Conservation (phyloP, 306 rosid species). For the Gillenia trifoliata region DNA sequence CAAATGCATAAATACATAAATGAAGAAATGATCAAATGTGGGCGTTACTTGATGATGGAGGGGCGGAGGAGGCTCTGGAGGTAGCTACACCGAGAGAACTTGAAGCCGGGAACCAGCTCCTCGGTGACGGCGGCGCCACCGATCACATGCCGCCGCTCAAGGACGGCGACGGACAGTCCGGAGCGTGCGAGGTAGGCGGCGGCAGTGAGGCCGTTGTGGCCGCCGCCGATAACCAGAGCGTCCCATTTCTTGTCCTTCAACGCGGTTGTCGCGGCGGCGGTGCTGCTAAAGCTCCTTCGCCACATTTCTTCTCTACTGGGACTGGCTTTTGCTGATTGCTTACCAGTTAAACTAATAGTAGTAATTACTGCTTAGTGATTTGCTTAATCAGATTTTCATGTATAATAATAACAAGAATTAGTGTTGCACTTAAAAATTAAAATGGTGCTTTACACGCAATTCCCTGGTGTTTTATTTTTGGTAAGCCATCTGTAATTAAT, state of each 20-base stretch:
- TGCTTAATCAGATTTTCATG: background rate
- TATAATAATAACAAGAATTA: too few species aligned
- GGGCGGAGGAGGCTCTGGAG: slow-evolving; percentile 93
- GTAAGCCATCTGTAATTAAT: too few species aligned
- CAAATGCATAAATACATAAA: background rate
- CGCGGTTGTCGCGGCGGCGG: slow-evolving; percentile 4
- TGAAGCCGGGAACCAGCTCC: slow-evolving; percentile 80
- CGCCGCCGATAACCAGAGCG: slow-evolving; percentile 83
- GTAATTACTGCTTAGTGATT: background rate
- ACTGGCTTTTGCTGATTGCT: background rate
- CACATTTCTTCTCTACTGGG: slow-evolving; percentile 33
- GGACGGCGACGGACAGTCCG: slow-evolving; percentile 89
- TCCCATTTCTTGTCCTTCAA: slow-evolving; percentile 78
- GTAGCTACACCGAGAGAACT: slow-evolving; percentile 92
- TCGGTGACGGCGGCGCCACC: slow-evolving; percentile 96
- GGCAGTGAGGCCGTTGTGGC: slow-evolving; percentile 90
- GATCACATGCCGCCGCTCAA: slow-evolving; percentile 81
- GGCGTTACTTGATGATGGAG: slow-evolving; percentile 47
- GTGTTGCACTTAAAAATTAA: background rate
- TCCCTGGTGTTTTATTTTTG: too few species aligned
- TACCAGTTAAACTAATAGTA: background rate
- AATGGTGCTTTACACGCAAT: background rate
- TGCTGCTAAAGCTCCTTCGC: slow-evolving; percentile 55
- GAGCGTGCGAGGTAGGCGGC: slow-evolving; percentile 91
- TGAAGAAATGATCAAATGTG: background rate